A percentile compares a stretch with the other conserved stretches of the same genome.
These are phyloP conservation scores for Puccinia hordei DNA, from an alignment of 1,284 basidiomycete species.

Conservation along the genomic window DNA sequence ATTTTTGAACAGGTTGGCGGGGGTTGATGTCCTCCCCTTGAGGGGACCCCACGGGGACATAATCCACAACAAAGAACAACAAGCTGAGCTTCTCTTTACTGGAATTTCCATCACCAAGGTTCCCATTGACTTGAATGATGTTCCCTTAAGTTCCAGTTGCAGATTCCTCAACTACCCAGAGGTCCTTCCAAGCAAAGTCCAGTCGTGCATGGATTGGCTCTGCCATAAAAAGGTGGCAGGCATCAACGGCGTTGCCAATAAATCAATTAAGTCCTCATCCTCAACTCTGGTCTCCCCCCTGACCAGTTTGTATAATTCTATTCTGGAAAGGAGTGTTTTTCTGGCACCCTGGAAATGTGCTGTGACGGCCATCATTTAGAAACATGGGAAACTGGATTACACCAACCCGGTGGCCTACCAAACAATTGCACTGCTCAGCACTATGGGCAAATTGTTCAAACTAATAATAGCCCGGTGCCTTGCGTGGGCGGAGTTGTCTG, in stretches of 20 bases:
- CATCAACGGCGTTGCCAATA: not conserved
- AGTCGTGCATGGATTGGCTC: too few relatives aligned
- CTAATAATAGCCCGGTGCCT: too few relatives aligned
- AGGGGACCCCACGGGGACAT: not conserved
- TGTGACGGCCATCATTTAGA: too few relatives aligned
- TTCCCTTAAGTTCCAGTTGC: not conserved
- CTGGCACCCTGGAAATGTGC: not conserved
- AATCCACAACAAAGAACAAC: not conserved
- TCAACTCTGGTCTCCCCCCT: not conserved
- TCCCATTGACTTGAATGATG: not conserved
- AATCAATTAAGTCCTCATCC: conserved; percentile 4
- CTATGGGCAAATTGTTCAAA: too few relatives aligned
- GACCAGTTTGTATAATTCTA: not conserved
- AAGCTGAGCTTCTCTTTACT: too few relatives aligned
- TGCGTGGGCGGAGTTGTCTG: not conserved
- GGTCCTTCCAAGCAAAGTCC: not conserved
- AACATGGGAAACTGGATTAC: too few relatives aligned
- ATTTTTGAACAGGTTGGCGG: not conserved
- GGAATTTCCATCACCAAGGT: too few relatives aligned
- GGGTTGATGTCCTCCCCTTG: not conserved
- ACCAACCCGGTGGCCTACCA: too few relatives aligned
- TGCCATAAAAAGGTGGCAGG: conserved; percentile 15
- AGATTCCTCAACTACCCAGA: not conserved
- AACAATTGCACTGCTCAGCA: too few relatives aligned
- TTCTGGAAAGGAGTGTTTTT: not conserved